Evolutionary conservation across 2,329 filamentous ascomycete species (phyloP), one percentile per base, ranked within the genome.

Genomic region (Phoma sp.): DNA sequence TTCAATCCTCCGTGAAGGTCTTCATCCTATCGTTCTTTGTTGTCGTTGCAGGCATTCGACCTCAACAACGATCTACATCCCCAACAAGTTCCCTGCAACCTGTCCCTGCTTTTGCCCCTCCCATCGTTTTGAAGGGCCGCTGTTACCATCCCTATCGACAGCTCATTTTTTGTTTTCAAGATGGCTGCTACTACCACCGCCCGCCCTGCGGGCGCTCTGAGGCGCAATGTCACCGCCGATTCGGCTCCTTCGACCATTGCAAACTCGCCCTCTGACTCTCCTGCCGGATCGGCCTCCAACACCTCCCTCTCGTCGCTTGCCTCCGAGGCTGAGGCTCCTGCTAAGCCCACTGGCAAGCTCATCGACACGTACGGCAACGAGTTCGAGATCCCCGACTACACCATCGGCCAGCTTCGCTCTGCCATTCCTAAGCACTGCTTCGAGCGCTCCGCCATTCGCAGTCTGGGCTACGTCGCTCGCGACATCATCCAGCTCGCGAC

Each of bases 371-470:
- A 96, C 75, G 95, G 95, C 78, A 96, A 98, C 78, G 85, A 92
- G 71, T 99, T 99, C 81, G 83, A 91, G 77, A 83, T 96, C 52
- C 95, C 95, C 65, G 89, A 98, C 79, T 99, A 89, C 82, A 96
- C 92, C 73, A 96, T 99, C 84, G 96, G 96, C 83, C 86, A 99
- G 74, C 93, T 99, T 74, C 89, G 91, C 71, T 90, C 96, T 79
- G 95, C 95, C 75, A 99, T 99, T 66, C 95, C 95, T 62, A 91
- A 93, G 78, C 95, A 97, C 83, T 99, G 95, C 85, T 98, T 89
- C 77, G 83, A 97, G 81, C 89, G 95, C 58, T 96, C 91, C 41
- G 90, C 85, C 58, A 74, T 86, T 62, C 86, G 80, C 62, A 89
- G 93, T 63, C 82, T 97, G 73, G 79, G 75, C 70, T 98, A 98